Percentiles rank a stretch among this genome's conserved stretches.
These are phyloP conservation scores for Amauroascus verrucosus DNA, from an alignment of 2,329 filamentous ascomycete species.

Conservation along the genomic window DNA sequence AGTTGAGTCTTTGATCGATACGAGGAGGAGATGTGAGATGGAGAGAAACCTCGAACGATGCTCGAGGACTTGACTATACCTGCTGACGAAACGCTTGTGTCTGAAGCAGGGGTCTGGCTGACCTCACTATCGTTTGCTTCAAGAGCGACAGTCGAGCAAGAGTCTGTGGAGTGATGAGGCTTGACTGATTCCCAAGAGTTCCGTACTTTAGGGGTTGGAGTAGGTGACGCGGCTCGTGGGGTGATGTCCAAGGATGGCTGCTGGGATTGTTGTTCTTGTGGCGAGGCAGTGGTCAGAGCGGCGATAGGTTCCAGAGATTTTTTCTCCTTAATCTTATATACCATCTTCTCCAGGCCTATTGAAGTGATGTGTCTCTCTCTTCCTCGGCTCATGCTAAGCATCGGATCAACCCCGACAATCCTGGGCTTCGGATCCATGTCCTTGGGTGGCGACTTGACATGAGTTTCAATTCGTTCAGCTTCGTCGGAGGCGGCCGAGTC, in stretches of 20 bases:
- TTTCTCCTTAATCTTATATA: conserved; percentile 80
- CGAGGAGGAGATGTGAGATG: conserved; percentile 60
- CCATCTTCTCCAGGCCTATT: conserved; percentile 85
- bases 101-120: conserved; percentile 41
- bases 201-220: conserved; percentile 26
- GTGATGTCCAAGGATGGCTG: conserved; percentile 36
- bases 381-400: conserved; percentile 57
- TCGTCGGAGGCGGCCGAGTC: conserved; percentile 61
- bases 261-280: background rate
- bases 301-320: conserved; percentile 49
- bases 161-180: conserved; percentile 43
- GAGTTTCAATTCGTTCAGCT: conserved; percentile 40
- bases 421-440: conserved; percentile 55
- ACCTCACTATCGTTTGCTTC: conserved; percentile 38
- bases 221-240: conserved; percentile 35
- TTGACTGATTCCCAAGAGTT: conserved; percentile 24
- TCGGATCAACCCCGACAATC: conserved; percentile 44
- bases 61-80: conserved; percentile 53
- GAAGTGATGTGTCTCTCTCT: conserved; percentile 86
- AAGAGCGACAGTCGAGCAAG: conserved; percentile 49
- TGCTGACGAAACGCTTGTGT: conserved; percentile 50
- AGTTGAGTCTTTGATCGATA: conserved; percentile 53
- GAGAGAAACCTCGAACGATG: conserved; percentile 78
- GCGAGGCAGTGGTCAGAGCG: conserved; percentile 37
- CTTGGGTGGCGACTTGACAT: conserved; percentile 52